Base-by-base conservation (phyloP, 129 eudicot genomes). In the Artemisia argyi region DNA sequence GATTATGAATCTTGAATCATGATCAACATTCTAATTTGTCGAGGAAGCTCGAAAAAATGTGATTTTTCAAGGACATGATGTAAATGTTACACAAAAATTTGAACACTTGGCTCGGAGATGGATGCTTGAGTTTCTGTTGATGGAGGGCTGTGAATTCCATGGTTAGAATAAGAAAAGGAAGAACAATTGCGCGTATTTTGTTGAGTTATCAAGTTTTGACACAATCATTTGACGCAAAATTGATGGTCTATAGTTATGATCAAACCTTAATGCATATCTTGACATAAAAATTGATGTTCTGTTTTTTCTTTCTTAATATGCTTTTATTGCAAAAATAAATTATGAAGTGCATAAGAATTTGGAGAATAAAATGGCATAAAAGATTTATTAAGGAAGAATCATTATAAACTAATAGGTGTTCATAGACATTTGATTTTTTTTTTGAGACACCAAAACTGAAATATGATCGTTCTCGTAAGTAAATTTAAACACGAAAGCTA, bases 41-140 rank as follows among this genome's bases (percentile, higher is more conserved):
- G 8, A 32, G 42, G 8, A 32, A 6, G 42, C 42, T 32, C 2
- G 42, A 32, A 32, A 32, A 32, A 32, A 32, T 4, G 7, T 32
- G 42, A 11, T 69, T 69, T 4, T 2, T 32, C 30, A 10, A 24
- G 26, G 26, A 26, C 8, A 28, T 5, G 30, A 9, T 63, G 14
- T 14, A 24, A 17, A 55, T 13, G 18, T 32, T 32, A 32, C 7
- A 32, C 42, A 32, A 32, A 6, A 7, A 53, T 35, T 70, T 17
- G 53, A 70, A 51, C 62, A 53, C 48, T 66, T 76, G 68, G 64
- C 68, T 48, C 65, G 44, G 68, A 75, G 74, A 76, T 57, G 68
- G 68, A 66, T 76, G 68, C 50, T 46, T 76, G 80, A 26, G 30
- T 11, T 66, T 76, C 61, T 76, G 73, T 56, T 70, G 74, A 76